Conservation (phyloP, 441 rosid genomes). For the Euphorbia corollata region DNA sequence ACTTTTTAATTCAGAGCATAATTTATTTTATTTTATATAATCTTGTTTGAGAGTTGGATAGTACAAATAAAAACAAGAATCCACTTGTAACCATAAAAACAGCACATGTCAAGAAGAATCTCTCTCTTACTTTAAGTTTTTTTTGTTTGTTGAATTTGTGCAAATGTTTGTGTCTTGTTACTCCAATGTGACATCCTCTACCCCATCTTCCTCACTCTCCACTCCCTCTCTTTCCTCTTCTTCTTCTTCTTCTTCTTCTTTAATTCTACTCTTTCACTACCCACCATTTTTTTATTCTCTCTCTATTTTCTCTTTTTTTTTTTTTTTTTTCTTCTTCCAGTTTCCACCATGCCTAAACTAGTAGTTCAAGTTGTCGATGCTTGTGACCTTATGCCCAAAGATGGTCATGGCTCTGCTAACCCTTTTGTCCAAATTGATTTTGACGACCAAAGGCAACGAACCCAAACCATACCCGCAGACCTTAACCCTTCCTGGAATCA, state of each 20-base stretch:
- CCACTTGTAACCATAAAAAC: too few relatives aligned
- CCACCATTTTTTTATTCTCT: not conserved
- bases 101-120: constrained; percentile 20
- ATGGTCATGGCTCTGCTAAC: constrained; percentile 87
- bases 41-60: too few relatives aligned
- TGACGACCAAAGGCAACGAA: constrained; percentile 59
- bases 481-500: constrained; percentile 86
- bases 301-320: not conserved
- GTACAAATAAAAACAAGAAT: too few relatives aligned
- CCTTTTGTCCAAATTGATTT: constrained; percentile 74
- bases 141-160: constrained; percentile 9
- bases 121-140: constrained; percentile 19
- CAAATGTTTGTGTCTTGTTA: constrained; percentile 34
- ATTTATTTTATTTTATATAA: too few relatives aligned
- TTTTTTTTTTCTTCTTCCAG: too few relatives aligned
- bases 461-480: constrained; percentile 57
- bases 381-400: constrained; percentile 75
- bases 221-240: constrained; percentile 17
- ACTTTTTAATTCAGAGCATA: too few relatives aligned
- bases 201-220: constrained; percentile 4
- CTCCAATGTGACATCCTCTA: constrained; percentile 28
- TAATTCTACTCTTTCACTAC: constrained; percentile 9
- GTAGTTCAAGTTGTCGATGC: constrained; percentile 68
- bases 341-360: constrained; percentile 38
- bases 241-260: constrained; percentile 16